Evolutionary conservation across 2,329 filamentous ascomycete species (phyloP), one percentile per base, ranked within the genome.

Genomic region (Apiospora arundinis): DNA sequence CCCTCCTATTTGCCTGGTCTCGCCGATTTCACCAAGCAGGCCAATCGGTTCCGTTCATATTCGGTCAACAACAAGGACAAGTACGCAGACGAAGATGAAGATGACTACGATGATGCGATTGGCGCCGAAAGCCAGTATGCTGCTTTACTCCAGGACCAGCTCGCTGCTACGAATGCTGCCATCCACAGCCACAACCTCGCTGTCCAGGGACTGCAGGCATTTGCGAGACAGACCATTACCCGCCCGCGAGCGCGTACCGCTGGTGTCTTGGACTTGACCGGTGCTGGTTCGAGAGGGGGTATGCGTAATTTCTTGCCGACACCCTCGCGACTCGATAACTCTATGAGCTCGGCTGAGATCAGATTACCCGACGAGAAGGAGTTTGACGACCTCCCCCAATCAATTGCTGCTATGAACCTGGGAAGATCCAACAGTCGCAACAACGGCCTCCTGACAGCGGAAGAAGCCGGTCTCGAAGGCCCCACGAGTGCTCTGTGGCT

Each of bases 11-110:
- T 95, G 45, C 91, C 92, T 63, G 93, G 93, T 78, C 85, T 95
- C 73, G 91, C 92, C 73, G 92, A 93, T 79, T 89, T 94, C 75
- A 92, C 92, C 74, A 93, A 90, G 79, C 93, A 93, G 76, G 88
- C 92, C 63, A 98, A 93, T 81, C 91, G 96, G 69, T 97, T 98
- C 86, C 91, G 96, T 66, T 99, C 96, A 1, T 98, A 98, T 82
- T 99, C 96, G 0, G 96, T 99, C 75, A 99, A 99, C 82, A 97
- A 97, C 70, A 98, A 97, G 82, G 95, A 98, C 81, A 97, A 96
- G 81, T 98, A 98, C 77, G 95, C 93, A 2, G 94, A 97, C 77
- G 92, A 94, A 66, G 95, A 97, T 69, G 92, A 95, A 37, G 92
- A 95, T 72, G 92, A 93, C 21, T 94, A 93, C 72, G 91, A 88